Base-by-base conservation (phyloP, 331 rosid genomes). In the Spiraea crenata region DNA sequence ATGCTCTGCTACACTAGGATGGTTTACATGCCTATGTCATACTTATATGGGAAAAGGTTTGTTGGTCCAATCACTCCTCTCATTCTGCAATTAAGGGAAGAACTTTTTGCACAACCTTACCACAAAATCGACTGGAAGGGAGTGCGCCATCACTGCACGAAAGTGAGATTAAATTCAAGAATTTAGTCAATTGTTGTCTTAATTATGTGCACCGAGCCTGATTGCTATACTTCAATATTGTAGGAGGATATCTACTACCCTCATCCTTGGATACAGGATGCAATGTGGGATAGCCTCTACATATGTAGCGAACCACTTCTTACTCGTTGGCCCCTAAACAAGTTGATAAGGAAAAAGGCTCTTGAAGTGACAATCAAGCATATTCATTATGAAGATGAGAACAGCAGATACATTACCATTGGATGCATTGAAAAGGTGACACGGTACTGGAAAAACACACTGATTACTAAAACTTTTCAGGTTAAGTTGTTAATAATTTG, bases 341-440 rank as follows among this genome's bases (percentile, higher is more conserved):
- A 86, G 52, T 6, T 89, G 39, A 40, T 92, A 0, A 82, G 98
- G 17, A 81, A 92, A 41, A 82, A 51, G 44, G 88, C 98, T 7
- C 86, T 92, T 11, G 56, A 83, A 45, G 70, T 79, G 49, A 79
- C 83, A 7, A 85, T 92, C 88, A 81, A 81, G 1, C 92, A 89
- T 48, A 85, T 92, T 44, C 98, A 92, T 40, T 92, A 92, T 5
- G 95, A 92, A 76, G 98, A 92, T 69, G 98, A 92, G 68, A 85
- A 69, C 3, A 87, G 97, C 56, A 82, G 97, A 50, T 91, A 87
- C 70, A 85, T 91, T 25, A 87, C 93, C n/a, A 89, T 89, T 57
- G 93, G 93, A 3, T 85, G 93, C 13, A 86, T 87, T 0, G 97
- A 89, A 79, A 92, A 92, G 89, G 96, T 70, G 62, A 46, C 35